phyloP scores from a whole-genome alignment of 768 basidiomycete species.

The Leucosporidium creatinivorum region DNA sequence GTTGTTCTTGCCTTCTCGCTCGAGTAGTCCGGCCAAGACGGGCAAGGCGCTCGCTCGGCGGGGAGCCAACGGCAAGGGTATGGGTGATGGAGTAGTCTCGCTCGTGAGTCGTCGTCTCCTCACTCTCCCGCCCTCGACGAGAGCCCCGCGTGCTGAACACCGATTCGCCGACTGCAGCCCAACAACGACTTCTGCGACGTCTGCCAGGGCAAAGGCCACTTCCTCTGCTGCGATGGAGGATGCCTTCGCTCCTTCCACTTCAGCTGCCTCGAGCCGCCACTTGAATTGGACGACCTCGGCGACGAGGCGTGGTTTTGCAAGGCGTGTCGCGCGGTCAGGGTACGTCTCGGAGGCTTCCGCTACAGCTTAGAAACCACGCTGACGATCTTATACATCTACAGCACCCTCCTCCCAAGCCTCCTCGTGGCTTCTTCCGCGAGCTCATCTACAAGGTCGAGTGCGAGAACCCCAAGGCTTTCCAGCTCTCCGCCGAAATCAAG shows the following conservation, averaged over 20 bases:
- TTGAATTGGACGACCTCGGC: constrained; percentile 78
- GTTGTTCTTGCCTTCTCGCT: too few species aligned
- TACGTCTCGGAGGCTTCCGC: constrained; percentile 9
- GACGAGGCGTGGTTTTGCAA: constrained; percentile 54
- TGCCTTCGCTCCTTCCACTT: constrained; percentile 95
- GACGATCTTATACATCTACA: constrained; percentile 1
- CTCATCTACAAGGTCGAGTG: constrained; percentile 30
- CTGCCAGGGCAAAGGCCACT: constrained; percentile 55
- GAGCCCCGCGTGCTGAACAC: background rate
- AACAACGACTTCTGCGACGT: constrained; percentile 48
- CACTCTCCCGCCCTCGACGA: too few species aligned
- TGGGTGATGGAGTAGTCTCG: background rate
- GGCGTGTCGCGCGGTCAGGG: constrained; percentile 54
- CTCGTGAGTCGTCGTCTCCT: background rate
- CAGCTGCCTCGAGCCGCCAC: constrained; percentile 91
- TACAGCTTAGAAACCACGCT: constrained; percentile 1
- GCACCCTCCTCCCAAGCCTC: constrained; percentile 24
- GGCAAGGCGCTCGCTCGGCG: constrained; percentile 25
- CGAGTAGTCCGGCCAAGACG: constrained; percentile 21
- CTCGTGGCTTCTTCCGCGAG: constrained; percentile 25
- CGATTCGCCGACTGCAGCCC: constrained; percentile 36
- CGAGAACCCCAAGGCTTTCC: constrained; percentile 36
- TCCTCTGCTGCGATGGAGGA: constrained; percentile 87
- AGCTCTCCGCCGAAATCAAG: constrained; percentile 30
- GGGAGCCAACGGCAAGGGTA: background rate